Base-by-base conservation (phyloP, 768 basidiomycete species). In the Lyophyllum semitale region DNA sequence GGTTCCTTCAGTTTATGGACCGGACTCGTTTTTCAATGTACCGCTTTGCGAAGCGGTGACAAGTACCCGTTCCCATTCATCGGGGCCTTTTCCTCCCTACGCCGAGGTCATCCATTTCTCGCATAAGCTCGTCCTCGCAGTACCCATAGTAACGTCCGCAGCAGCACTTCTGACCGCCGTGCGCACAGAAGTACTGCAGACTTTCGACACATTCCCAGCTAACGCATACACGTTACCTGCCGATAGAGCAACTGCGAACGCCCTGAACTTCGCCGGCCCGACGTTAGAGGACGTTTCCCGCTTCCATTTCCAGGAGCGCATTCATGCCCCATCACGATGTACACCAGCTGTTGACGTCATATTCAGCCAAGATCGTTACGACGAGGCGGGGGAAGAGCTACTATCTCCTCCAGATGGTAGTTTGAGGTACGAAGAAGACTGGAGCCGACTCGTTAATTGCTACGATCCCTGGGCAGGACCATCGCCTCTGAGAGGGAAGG, bases 401-500 rank as follows among this genome's bases (percentile, higher is more conserved):
- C 8, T 51, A 26, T 27, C 22, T 20, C 13, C 8, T 15, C 9
- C 32, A 3, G 13, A 33, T 26, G 60, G 57, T 26, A 75, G 77
- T 35, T 53, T 57, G 33, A 59, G 56, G 20, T 73, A 77, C 55
- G 83, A 84, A 59, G 63, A 63, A 42, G 80, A 81, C 51, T 84
- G 81, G 82, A 73, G 68, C 58, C 75, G 81, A 32, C 59, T 79
- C 22, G 77, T 76, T 4, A 65, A 69, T 8, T 82, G 80, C 48
- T 65, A 74, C 53, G 69, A 79, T 48, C 67, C 73, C 4, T 73
- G 69, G 65, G 59, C 64, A 22, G 61, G 63, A 29, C 65, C 71
- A 38, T 63, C 66, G n/a, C 71, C 76, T 12, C 60, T 79, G 26
- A 72, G 74, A 55, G 77, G 78, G 20, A 58, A 67, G 2, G 71